Evolutionary conservation across 2,329 filamentous ascomycete species (phyloP), one percentile per base, ranked within the genome.

Genomic region (Penicillium fuscoglaucum): DNA sequence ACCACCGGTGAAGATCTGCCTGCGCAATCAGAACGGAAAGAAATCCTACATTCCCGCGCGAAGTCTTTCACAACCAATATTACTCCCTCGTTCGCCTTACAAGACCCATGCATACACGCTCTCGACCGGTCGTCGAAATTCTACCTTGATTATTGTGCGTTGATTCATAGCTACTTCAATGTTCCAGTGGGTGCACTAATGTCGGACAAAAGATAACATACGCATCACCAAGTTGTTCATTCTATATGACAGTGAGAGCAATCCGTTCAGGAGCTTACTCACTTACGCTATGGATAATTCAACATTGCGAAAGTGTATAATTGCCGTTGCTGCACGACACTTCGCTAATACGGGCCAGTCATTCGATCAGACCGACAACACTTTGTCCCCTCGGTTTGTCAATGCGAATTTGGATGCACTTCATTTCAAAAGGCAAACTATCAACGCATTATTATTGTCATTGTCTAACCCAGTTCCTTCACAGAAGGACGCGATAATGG

Each of bases 131-230:
- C 54, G 4, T 52, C 70, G 4, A 68, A 60, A 37, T 73, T 70
- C 33, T 74, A 74, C 48, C 48, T 74, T 19, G 67, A 74, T 50
- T 74, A 74, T 53, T 74, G 72, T 74, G 57, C 55, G 67, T 57
- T 28, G 1, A 12, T 26, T 31, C 10, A 5, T 31, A 15, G 12
- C 6, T 8, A 31, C 5, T 7, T 21, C 5, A 8, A 28, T 47
- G 1, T 5, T 21, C 6, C 6, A 10, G 28, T 24, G 12, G 12
- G n/a, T 45, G 6, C 15, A 21, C 40, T 33, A n/a, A 35, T 44
- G 10, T 19, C 7, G 15, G 26, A 17, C 9, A 21, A 47, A 31
- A 31, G 72, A 74, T 63, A 70, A 72, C 45, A 61, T 69, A 8
- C 66, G 65, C n/a, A 72, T 74, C 60, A 73, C 72, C 64, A 66